phyloP scores from a whole-genome alignment of 2,329 filamentous ascomycete species.

The Thielaviopsis ethacetica region DNA sequence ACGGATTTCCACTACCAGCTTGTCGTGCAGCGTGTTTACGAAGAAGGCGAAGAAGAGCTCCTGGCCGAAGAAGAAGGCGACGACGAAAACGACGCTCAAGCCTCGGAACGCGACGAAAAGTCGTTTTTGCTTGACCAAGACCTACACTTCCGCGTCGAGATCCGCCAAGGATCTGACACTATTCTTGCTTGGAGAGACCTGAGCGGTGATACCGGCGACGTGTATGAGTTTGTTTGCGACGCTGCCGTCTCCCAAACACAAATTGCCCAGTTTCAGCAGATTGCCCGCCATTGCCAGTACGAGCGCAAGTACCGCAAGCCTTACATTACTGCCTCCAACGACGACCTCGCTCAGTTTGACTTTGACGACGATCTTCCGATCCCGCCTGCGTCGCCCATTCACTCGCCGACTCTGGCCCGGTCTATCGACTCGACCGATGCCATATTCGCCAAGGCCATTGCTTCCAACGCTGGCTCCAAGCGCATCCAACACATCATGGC shows the following conservation, averaged over 20 bases:
- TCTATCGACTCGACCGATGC: constrained; percentile 42
- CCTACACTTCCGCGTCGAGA: constrained; percentile 72
- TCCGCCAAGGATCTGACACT: constrained; percentile 63
- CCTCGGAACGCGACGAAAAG: constrained; percentile 84
- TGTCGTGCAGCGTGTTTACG: constrained; percentile 87
- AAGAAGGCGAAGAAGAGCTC: constrained; percentile 89
- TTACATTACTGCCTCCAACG: constrained; percentile 62
- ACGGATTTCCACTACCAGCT: constrained; percentile 97
- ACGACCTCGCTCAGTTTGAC: constrained; percentile 67
- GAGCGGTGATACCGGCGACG: constrained; percentile 80
- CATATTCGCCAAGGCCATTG: constrained; percentile 32
- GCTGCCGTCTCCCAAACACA: constrained; percentile 49
- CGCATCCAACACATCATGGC: constrained; percentile 17
- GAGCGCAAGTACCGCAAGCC: constrained; percentile 82
- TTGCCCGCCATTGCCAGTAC: constrained; percentile 89
- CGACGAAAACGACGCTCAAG: constrained; percentile 59
- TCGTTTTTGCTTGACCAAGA: constrained; percentile 89
- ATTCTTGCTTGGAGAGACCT: constrained; percentile 90
- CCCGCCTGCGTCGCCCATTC: constrained; percentile 45
- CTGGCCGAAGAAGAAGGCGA: constrained; percentile 79
- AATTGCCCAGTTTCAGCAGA: constrained; percentile 63
- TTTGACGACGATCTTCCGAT: constrained; percentile 53
- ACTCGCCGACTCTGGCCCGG: constrained; percentile 38
- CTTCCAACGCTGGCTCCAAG: constrained; percentile 32
- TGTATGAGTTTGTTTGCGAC: constrained; percentile 98